Evolutionary conservation across 2,329 filamentous ascomycete species (phyloP).

Genomic region (Colletotrichum tropicale): DNA sequence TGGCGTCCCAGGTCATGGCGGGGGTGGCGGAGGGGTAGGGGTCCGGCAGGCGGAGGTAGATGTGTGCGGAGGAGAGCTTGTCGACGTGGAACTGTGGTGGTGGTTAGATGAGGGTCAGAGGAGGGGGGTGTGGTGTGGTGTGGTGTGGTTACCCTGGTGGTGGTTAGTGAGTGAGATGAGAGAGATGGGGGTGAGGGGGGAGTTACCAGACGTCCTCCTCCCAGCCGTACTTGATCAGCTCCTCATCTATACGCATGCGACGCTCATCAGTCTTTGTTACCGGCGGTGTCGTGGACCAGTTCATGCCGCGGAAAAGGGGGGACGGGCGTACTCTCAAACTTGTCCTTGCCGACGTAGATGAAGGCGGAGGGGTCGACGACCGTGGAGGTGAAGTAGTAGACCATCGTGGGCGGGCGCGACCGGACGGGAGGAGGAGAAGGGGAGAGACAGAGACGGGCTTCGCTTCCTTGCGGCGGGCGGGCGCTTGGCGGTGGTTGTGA

Average conservation of each 20-base stretch:
- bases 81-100: constrained; percentile 90
- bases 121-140: not conserved
- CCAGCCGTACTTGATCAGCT: constrained; percentile 91
- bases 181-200: not conserved
- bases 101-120: not conserved
- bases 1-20: constrained; percentile 70
- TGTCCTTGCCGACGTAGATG: constrained; percentile 98
- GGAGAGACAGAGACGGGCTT: not conserved
- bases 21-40: constrained; percentile 45
- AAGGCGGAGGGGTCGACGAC: constrained; percentile 81
- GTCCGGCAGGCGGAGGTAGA: constrained; percentile 86
- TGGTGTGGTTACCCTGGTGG: constrained; percentile 29
- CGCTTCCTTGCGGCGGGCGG: not conserved
- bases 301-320: not conserved
- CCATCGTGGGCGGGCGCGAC: constrained; percentile 60
- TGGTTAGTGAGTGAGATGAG: not conserved
- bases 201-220: constrained; percentile 92
- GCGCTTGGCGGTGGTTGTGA: not conserved
- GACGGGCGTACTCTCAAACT: constrained; percentile 86
- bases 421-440: not conserved
- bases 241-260: constrained; percentile 72
- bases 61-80: constrained; percentile 94
- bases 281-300: no score
- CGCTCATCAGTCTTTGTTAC: not conserved
- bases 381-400: constrained; percentile 93